phyloP scores from a whole-genome alignment of 495 filamentous ascomycete species.

The Apodospora peruviana region DNA sequence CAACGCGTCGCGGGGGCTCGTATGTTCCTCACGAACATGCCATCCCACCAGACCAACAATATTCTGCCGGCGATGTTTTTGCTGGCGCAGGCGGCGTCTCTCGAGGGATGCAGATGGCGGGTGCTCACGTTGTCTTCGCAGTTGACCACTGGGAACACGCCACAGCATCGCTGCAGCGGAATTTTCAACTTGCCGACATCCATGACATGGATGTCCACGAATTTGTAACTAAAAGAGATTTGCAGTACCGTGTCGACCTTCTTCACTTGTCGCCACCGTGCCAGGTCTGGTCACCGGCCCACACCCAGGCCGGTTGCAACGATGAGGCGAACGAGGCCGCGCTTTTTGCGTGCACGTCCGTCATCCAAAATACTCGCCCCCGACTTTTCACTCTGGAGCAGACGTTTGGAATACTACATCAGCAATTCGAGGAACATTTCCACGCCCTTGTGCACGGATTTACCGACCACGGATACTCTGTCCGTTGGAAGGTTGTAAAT shows the following conservation, averaged over 20 bases:
- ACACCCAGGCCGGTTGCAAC: conserved; percentile 57
- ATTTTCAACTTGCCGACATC: conserved; percentile 44
- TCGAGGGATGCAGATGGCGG: conserved; percentile 58
- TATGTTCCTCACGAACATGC: conserved; percentile 1
- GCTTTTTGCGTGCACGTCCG: conserved; percentile 55
- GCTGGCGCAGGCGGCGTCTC: conserved; percentile 76
- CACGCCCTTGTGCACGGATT: conserved; percentile 59
- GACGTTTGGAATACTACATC: conserved; percentile 59
- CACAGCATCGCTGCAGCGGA: conserved; percentile 49
- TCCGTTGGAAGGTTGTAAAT: conserved; percentile 49
- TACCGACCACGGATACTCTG: conserved; percentile 60
- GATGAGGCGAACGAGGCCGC: conserved; percentile 72
- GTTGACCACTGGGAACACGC: conserved; percentile 58
- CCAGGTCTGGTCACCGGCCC: conserved; percentile 72
- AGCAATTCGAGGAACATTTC: conserved; percentile 49
- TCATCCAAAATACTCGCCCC: conserved; percentile 58
- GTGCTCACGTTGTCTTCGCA: conserved; percentile 52
- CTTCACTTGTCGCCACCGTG: conserved; percentile 82
- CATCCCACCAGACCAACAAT: conserved; percentile 31
- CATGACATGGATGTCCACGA: conserved; percentile 42
- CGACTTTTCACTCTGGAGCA: conserved; percentile 81
- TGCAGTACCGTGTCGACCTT: conserved; percentile 53
- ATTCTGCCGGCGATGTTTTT: conserved; percentile 67
- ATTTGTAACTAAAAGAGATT: conserved; percentile 31
- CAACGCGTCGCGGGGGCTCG: conserved; percentile 31